phyloP scores from a whole-genome alignment of 2,329 filamentous ascomycete species.

The Pyricularia pennisetigena region DNA sequence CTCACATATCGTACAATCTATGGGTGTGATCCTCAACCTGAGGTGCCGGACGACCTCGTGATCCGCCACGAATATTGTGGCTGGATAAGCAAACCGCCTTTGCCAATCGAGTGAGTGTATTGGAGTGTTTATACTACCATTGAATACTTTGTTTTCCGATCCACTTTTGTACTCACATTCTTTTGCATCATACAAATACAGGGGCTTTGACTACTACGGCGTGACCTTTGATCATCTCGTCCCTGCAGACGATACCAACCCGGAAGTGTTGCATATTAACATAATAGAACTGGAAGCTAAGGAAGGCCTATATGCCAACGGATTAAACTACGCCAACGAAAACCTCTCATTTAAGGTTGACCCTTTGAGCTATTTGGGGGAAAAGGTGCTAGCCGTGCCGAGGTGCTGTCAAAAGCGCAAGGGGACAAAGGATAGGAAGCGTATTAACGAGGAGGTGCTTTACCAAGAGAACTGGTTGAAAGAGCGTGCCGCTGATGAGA shows the following conservation, averaged over 20 bases:
- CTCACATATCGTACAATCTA: neutral
- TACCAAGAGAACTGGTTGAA: neutral
- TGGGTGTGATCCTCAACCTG: neutral
- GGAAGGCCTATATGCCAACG: conserved; percentile 12
- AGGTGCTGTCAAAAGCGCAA: conserved; percentile 29
- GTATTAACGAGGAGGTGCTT: conserved; percentile 18
- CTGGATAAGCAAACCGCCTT: neutral
- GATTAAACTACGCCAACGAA: conserved; percentile 21
- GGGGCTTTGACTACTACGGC: conserved; percentile 25
- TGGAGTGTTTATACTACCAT: neutral
- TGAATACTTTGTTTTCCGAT: neutral
- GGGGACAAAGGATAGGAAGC: conserved; percentile 21
- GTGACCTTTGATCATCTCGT: conserved; percentile 32
- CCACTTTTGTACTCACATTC: neutral
- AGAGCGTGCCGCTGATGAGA: conserved; percentile 11
- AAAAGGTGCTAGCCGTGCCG: conserved; percentile 29
- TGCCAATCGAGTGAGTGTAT: neutral
- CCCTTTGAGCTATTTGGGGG: conserved; percentile 24
- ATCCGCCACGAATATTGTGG: neutral
- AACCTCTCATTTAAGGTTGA: conserved; percentile 23
- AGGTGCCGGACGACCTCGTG: neutral
- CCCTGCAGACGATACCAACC: conserved; percentile 21
- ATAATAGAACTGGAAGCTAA: conserved; percentile 30
- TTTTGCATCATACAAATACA: neutral
- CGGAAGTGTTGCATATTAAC: conserved; percentile 31